A percentile compares a stretch with the other conserved stretches of the same genome.
These are phyloP conservation scores for Plasmopara halstedii DNA, from an alignment of 352 stramenopile genomes.

Conservation along the genomic window DNA sequence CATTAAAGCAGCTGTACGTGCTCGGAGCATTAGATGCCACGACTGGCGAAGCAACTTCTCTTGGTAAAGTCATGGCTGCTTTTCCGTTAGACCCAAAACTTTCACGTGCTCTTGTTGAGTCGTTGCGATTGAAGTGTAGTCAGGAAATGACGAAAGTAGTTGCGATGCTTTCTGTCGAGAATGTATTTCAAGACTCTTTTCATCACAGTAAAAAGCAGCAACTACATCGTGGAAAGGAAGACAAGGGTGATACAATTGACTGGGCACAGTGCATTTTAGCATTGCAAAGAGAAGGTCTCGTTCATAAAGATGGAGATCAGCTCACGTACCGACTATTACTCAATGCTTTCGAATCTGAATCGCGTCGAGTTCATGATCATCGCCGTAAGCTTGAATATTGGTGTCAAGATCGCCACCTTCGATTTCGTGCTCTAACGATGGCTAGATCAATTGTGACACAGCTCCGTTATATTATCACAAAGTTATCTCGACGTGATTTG, in stretches of 20 bases:
- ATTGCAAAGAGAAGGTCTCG: conserved; percentile 32
- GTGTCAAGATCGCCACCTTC: conserved; percentile 46
- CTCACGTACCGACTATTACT: conserved; percentile 45
- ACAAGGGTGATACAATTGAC: conserved; percentile 6
- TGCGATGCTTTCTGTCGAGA: conserved; percentile 81
- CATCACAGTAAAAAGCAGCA: conserved; percentile 1
- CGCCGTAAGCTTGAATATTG: conserved; percentile 30
- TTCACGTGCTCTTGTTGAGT: conserved; percentile 55
- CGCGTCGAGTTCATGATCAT: conserved; percentile 5
- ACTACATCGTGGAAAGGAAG: conserved; percentile 9
- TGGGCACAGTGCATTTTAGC: conserved; percentile 37
- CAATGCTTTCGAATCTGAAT: conserved; percentile 27
- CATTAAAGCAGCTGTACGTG: conserved; percentile 65
- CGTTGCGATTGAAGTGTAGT: conserved; percentile 44
- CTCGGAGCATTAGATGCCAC: conserved; percentile 49
- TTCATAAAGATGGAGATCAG: conserved; percentile 51
- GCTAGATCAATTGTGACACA: conserved; percentile 45
- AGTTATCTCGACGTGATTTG: conserved; percentile 25
- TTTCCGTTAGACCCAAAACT: conserved; percentile 81
- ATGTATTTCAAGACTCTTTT: conserved; percentile 44
- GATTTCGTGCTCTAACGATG: conserved; percentile 44
- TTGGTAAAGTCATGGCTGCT: conserved; percentile 72
- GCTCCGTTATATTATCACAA: conserved; percentile 45
- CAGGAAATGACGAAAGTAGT: conserved; percentile 63
- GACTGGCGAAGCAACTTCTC: conserved; percentile 39